Conservation (phyloP, 2,329 filamentous ascomycete genomes). For the Xylariaceae sp. region DNA sequence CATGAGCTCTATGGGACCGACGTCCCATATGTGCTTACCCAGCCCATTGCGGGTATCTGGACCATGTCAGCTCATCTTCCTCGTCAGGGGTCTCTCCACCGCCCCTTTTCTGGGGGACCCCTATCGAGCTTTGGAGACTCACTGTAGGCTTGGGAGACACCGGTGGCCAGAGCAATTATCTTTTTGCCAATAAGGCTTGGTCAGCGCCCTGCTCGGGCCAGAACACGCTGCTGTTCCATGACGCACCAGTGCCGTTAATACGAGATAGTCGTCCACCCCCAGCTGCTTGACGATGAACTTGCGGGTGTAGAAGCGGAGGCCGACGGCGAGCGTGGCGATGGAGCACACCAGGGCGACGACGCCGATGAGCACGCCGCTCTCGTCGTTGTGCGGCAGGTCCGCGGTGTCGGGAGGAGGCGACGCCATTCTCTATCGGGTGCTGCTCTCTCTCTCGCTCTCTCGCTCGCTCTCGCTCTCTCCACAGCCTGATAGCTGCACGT, state of each 20-base stretch:
- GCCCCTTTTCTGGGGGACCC: background rate
- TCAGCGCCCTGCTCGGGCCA: background rate
- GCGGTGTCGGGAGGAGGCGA: conserved; percentile 3
- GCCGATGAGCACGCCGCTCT: conserved; percentile 15
- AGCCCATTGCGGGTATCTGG: conserved; percentile 17
- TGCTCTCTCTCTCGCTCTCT: too few species aligned
- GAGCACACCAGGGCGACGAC: conserved; percentile 17
- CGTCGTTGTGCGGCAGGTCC: conserved; percentile 13
- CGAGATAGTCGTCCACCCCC: conserved; percentile 25
- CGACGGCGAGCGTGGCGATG: conserved; percentile 18
- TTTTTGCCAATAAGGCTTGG: conserved; percentile 2
- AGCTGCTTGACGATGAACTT: conserved; percentile 19
- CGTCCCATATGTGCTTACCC: conserved; percentile 17
- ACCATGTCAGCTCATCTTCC: conserved; percentile 4
- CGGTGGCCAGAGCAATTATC: conserved; percentile 15
- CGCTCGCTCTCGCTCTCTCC: too few species aligned
- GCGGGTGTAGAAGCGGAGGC: conserved; percentile 24
- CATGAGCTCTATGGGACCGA: conserved; percentile 7
- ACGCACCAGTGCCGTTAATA: conserved; percentile 31
- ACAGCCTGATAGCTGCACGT: conserved; percentile 2
- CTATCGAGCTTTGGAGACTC: conserved; percentile 3
- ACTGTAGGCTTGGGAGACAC: conserved; percentile 17
- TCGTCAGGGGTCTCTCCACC: background rate
- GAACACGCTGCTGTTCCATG: background rate
- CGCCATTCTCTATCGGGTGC: conserved; percentile 8